phyloP scores from a whole-genome alignment of 306 rosid genomes.

The Inga oerstediana region DNA sequence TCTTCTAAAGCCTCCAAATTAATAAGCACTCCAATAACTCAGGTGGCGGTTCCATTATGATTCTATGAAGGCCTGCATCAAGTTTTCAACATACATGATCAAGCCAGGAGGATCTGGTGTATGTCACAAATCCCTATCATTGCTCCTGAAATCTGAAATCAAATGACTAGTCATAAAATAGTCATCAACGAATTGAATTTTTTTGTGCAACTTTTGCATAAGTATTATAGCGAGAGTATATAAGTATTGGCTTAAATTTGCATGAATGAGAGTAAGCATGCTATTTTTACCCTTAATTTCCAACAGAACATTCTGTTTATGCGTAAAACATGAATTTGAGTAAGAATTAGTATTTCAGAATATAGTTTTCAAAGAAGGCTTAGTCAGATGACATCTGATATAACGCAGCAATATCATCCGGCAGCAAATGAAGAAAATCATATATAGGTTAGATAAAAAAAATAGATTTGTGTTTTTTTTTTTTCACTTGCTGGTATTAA shows the following conservation, averaged over 20 bases:
- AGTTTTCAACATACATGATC: constrained; percentile 42
- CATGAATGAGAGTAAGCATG: neutral
- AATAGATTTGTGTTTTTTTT: no score
- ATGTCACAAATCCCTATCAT: constrained; percentile 67
- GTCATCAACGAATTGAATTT: constrained; percentile 28
- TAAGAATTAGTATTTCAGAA: neutral
- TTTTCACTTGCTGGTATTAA: no score
- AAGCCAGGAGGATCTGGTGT: constrained; percentile 64
- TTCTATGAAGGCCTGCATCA: no score
- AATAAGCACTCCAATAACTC: no score
- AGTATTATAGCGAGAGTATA: neutral
- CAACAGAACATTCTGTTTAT: neutral
- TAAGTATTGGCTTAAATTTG: neutral
- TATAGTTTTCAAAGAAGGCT: neutral
- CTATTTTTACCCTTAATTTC: neutral
- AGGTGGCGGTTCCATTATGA: neutral
- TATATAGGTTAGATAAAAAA: no score
- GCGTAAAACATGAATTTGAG: neutral
- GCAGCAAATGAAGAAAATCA: neutral
- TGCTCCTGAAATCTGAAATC: constrained; percentile 92
- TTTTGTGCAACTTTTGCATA: neutral
- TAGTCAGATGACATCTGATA: neutral
- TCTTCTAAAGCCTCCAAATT: neutral
- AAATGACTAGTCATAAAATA: constrained; percentile 40
- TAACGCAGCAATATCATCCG: neutral